phyloP scores from a whole-genome alignment of 441 rosid species.

The Populus hybrid region DNA sequence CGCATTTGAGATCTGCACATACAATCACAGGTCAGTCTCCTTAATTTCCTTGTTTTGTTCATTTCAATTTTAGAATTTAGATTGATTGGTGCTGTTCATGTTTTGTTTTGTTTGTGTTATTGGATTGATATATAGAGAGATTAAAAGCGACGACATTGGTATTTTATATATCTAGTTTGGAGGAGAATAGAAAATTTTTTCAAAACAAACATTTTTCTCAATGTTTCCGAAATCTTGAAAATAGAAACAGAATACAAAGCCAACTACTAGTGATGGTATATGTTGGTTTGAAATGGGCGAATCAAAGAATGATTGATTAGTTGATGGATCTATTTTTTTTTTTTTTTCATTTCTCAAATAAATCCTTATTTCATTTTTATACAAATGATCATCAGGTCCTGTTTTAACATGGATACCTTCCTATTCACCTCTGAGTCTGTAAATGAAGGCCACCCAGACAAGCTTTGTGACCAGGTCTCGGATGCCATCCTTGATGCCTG shows the following conservation, averaged over 20 bases:
- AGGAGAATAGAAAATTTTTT: too few relatives aligned
- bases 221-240: background rate
- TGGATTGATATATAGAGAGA: too few relatives aligned
- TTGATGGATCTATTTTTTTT: background rate
- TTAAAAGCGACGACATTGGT: too few relatives aligned
- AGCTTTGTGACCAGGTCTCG: slow-evolving; percentile 81
- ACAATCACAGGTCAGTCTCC: background rate
- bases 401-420: slow-evolving; percentile 64
- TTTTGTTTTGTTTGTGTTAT: too few relatives aligned
- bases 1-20: background rate
- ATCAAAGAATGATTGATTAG: background rate
- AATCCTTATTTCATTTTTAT: background rate
- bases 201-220: too few relatives aligned
- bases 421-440: slow-evolving; percentile 85
- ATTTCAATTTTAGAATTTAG: too few relatives aligned
- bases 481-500: slow-evolving; percentile 86
- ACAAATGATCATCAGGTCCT: slow-evolving; percentile 3
- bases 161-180: too few relatives aligned
- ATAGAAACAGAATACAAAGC: background rate
- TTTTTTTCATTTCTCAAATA: background rate
- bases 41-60: too few relatives aligned
- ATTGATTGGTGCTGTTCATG: background rate
- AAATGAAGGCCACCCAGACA: slow-evolving; percentile 85
- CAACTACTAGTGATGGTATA: too few relatives aligned
- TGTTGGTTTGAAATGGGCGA: background rate